A percentile compares a stretch with the other conserved stretches of the same genome.
phyloP scores from a whole-genome alignment of 1,139 yeast genomes.

The Saccharomyces pastorianus region DNA sequence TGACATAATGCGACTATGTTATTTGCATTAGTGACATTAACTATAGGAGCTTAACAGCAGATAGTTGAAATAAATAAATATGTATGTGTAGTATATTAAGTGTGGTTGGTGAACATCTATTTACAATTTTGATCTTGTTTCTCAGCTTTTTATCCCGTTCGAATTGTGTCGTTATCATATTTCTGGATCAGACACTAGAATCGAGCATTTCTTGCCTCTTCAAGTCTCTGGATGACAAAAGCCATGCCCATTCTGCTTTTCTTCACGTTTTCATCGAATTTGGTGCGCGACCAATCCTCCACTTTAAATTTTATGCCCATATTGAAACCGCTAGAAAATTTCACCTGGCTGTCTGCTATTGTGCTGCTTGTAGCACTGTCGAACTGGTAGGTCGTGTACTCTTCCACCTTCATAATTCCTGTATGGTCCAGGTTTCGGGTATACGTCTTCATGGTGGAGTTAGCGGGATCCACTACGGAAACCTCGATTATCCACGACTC shows the following conservation, averaged over 20 bases:
- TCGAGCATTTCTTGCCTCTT: conserved; percentile 25
- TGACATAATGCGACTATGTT: not conserved
- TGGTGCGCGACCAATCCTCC: conserved; percentile 72
- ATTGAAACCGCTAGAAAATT: conserved; percentile 62
- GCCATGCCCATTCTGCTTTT: conserved; percentile 68
- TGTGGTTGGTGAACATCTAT: not conserved
- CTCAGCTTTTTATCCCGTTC: not conserved
- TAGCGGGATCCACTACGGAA: conserved; percentile 60
- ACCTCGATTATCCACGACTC: conserved; percentile 83
- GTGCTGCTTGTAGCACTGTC: conserved; percentile 17
- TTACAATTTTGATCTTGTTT: not conserved
- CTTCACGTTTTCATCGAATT: conserved; percentile 59
- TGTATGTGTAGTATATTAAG: not conserved
- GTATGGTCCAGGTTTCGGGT: conserved; percentile 84
- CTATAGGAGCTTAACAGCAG: not conserved
- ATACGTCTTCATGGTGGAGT: conserved; percentile 54
- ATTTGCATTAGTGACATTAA: not conserved
- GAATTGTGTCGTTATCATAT: not conserved
- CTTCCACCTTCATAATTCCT: conserved; percentile 71
- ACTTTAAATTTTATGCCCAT: conserved; percentile 55
- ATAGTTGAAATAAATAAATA: not conserved
- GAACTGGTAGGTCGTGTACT: conserved; percentile 49
- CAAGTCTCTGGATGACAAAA: conserved; percentile 61
- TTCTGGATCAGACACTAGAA: not conserved
- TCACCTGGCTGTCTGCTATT: conserved; percentile 41